Evolutionary conservation across 2,329 filamentous ascomycete genomes (phyloP).

Genomic region (Aspergillus novofumigatus): DNA sequence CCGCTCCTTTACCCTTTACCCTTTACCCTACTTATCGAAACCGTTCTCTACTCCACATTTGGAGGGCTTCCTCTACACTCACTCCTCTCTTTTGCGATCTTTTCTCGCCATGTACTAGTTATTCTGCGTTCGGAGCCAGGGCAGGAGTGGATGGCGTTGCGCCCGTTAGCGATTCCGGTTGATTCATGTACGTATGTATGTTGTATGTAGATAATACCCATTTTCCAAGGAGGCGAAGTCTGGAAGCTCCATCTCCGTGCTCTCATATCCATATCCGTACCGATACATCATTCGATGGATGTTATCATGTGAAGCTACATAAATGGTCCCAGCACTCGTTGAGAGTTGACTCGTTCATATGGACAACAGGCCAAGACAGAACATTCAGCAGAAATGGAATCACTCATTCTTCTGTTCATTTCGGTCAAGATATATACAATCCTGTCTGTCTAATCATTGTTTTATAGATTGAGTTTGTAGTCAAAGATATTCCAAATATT

Average conservation of each 20-base stretch:
- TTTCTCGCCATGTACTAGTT: not conserved
- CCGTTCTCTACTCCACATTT: not conserved
- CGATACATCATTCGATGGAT: not conserved
- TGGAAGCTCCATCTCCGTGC: not conserved
- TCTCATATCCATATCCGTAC: not conserved
- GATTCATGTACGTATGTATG: not conserved
- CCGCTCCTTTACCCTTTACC: not conserved
- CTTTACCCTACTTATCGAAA: not conserved
- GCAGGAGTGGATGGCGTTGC: not conserved
- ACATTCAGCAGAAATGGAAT: not conserved
- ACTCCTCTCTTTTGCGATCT: not conserved
- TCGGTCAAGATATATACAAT: not conserved
- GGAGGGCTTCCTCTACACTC: not conserved
- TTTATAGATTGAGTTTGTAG: not conserved
- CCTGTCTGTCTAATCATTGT: not conserved
- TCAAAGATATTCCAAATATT: not conserved
- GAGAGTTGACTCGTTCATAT: not conserved
- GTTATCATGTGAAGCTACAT: not conserved
- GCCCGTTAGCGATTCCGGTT: not conserved
- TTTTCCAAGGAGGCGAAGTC: not conserved
- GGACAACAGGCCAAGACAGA: not conserved
- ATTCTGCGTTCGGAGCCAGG: not conserved
- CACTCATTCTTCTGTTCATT: not conserved
- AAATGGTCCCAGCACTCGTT: not conserved
- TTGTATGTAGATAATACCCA: not conserved